Percentiles rank a stretch among this genome's conserved stretches.
phyloP scores from a whole-genome alignment of 192 early-diverging fungal genomes.

The Nowakowskiella sp. region DNA sequence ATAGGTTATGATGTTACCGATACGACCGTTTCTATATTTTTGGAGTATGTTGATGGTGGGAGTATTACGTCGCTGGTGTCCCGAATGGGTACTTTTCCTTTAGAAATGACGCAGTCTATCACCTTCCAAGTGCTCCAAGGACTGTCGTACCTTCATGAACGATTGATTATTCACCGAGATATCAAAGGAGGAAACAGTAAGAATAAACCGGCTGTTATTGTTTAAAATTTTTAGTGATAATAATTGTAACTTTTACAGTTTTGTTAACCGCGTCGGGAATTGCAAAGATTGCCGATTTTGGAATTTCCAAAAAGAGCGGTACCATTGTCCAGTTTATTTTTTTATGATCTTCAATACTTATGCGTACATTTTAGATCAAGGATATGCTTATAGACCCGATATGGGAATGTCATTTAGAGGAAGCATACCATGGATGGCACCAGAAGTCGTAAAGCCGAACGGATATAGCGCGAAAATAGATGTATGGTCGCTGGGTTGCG shows the following conservation, averaged over 20 bases:
- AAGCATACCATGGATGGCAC: conserved; percentile 99
- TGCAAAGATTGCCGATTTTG: conserved; percentile 98
- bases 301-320: conserved; percentile 87
- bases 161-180: conserved; percentile 94
- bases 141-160: conserved; percentile 86
- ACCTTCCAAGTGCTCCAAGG: conserved; percentile 88
- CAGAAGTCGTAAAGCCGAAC: conserved; percentile 90
- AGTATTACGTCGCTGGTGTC: conserved; percentile 80
- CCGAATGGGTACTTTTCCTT: conserved; percentile 82
- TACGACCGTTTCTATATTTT: conserved; percentile 76
- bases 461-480: conserved; percentile 88
- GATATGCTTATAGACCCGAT: conserved; percentile 34
- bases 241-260: conserved; percentile 21
- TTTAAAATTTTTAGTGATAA: too few species aligned
- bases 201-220: too few species aligned
- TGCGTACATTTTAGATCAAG: conserved; percentile 22
- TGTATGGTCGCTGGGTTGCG: conserved; percentile 89
- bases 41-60: conserved; percentile 97
- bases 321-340: neutral
- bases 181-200: conserved; percentile 91
- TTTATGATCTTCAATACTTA: neutral
- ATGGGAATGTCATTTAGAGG: conserved; percentile 75
- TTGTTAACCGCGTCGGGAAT: conserved; percentile 81
- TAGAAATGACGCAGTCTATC: conserved; percentile 71
- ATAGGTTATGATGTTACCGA: conserved; percentile 69